Evolutionary conservation across 805 yeast species (phyloP).

Genomic region (Clavispora asparagi): DNA sequence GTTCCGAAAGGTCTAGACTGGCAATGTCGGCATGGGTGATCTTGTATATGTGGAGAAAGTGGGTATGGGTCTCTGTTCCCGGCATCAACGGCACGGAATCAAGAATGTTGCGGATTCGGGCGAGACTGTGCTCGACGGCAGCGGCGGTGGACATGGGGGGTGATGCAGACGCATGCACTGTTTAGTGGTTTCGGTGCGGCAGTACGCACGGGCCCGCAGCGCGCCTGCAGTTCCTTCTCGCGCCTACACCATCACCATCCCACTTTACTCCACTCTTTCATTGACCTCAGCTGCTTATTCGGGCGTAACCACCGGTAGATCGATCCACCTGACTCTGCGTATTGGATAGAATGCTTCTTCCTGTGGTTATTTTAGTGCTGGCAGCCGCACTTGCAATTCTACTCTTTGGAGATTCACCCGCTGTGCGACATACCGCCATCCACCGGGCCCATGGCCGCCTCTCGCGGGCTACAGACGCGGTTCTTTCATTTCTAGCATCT

Average conservation of each 20-base stretch:
- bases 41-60: conserved; percentile 30
- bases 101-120: conserved; percentile 22
- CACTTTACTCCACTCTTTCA: background rate
- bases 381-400: conserved; percentile 21
- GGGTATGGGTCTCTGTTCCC: conserved; percentile 8
- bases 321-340: too few species aligned
- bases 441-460: conserved; percentile 17
- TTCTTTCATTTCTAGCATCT: background rate
- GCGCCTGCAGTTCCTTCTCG: background rate
- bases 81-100: conserved; percentile 31
- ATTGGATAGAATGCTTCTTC: conserved; percentile 6
- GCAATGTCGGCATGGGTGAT: conserved; percentile 18
- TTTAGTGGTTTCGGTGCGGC: background rate
- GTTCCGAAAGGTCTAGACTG: conserved; percentile 17
- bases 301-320: too few species aligned
- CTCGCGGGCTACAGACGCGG: background rate
- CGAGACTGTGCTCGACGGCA: conserved; percentile 23
- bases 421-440: conserved; percentile 29
- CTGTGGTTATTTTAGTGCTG: conserved; percentile 3
- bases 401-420: conserved; percentile 48
- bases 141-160: conserved; percentile 9
- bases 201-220: background rate
- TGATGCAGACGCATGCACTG: background rate
- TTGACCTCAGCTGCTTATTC: background rate
- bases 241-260: background rate